phyloP scores from a whole-genome alignment of 2,329 filamentous ascomycete species.

The Cordyceps tenuipes region DNA sequence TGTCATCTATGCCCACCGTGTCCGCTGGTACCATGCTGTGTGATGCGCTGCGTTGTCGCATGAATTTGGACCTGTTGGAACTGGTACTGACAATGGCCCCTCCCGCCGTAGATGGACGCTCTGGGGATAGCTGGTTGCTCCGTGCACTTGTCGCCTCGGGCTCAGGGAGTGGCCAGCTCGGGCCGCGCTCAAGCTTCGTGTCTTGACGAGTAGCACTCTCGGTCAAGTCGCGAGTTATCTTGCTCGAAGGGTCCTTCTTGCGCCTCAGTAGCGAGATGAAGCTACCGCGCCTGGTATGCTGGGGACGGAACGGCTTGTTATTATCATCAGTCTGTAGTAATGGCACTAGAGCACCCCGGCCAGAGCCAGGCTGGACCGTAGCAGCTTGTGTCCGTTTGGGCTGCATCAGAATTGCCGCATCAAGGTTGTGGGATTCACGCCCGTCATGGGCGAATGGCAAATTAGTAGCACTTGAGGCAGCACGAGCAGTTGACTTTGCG shows the following conservation, averaged over 20 bases:
- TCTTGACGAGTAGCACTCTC: constrained; percentile 56
- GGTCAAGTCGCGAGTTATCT: constrained; percentile 43
- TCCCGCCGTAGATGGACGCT: constrained; percentile 28
- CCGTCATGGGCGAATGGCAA: constrained; percentile 34
- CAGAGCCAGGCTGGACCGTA: constrained; percentile 31
- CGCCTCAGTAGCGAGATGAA: constrained; percentile 56
- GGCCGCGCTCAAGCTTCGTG: constrained; percentile 48
- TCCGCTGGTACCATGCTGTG: constrained; percentile 20
- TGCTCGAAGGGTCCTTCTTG: constrained; percentile 43
- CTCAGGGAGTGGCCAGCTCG: constrained; percentile 27
- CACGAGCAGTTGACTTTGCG: constrained; percentile 12
- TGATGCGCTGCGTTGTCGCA: constrained; percentile 31
- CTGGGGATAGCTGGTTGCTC: constrained; percentile 19
- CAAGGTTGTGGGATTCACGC: constrained; percentile 50
- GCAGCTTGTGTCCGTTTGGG: background rate
- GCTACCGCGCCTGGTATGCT: constrained; percentile 36
- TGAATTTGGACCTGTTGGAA: constrained; percentile 21
- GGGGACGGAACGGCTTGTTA: constrained; percentile 18
- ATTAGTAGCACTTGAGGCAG: constrained; percentile 16
- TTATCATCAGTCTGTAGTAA: constrained; percentile 17
- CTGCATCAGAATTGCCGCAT: constrained; percentile 42
- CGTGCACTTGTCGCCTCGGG: constrained; percentile 24
- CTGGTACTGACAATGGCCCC: constrained; percentile 17
- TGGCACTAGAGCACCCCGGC: constrained; percentile 27
- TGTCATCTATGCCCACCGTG: constrained; percentile 3